phyloP scores from a whole-genome alignment of 768 basidiomycete species.

The Auricularia sp. region DNA sequence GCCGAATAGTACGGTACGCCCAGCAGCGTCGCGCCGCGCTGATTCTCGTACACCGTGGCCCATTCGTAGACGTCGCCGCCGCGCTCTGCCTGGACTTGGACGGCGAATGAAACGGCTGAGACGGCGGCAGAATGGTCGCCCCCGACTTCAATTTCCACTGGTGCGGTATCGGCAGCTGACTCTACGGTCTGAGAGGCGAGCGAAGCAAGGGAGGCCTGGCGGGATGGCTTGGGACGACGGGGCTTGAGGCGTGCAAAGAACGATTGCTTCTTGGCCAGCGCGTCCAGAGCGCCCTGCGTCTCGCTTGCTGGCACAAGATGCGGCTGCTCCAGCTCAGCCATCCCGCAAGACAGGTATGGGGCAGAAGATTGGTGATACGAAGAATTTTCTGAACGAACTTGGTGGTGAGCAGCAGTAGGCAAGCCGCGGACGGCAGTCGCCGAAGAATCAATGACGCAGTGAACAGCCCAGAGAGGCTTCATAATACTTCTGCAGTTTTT shows the following conservation, averaged over 20 bases:
- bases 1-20: slow-evolving; percentile 65
- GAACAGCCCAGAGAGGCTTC: too few relatives aligned
- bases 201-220: too few relatives aligned
- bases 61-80: slow-evolving; percentile 55
- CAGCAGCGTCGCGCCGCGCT: slow-evolving; percentile 66
- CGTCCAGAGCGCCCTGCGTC: not conserved
- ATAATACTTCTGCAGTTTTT: too few relatives aligned
- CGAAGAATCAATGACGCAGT: too few relatives aligned
- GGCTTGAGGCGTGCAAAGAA: not conserved
- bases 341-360: too few relatives aligned
- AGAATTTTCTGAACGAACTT: too few relatives aligned
- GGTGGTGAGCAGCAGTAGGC: too few relatives aligned
- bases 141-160: not conserved
- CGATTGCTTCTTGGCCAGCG: not conserved
- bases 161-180: not conserved
- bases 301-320: too few relatives aligned
- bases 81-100: not conserved
- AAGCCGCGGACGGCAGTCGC: too few relatives aligned
- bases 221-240: not conserved
- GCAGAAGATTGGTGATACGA: too few relatives aligned
- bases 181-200: not conserved
- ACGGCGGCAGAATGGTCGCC: not conserved
- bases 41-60: slow-evolving; percentile 76
- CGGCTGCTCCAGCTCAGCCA: too few relatives aligned
- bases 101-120: not conserved